phyloP scores from a whole-genome alignment of 768 basidiomycete genomes.

The Calocera cornea region DNA sequence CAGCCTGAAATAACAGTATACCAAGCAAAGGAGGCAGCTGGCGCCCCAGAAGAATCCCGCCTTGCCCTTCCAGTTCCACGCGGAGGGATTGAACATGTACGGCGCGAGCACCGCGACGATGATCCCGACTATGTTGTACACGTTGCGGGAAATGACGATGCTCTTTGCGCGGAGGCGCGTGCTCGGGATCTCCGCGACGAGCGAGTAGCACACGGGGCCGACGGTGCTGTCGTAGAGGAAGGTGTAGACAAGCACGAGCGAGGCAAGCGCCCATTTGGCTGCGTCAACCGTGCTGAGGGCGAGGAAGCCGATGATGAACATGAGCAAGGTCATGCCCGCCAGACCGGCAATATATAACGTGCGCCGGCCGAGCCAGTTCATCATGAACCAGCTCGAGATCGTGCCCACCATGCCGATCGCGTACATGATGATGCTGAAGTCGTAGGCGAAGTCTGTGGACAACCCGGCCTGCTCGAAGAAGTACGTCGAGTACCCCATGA shows the following conservation, averaged over 20 bases:
- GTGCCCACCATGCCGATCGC: conserved; percentile 23
- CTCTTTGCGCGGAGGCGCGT: conserved; percentile 25
- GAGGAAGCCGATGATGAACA: conserved; percentile 24
- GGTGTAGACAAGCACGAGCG: conserved; percentile 24
- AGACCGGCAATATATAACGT: conserved; percentile 25
- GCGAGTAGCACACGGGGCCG: conserved; percentile 20
- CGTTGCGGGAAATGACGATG: conserved; percentile 17
- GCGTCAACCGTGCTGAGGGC: conserved; percentile 16
- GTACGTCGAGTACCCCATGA: conserved; percentile 11
- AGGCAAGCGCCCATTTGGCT: conserved; percentile 20
- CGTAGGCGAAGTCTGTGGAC: conserved; percentile 12
- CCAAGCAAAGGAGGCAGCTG: conserved; percentile 11
- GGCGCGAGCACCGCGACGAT: conserved; percentile 12
- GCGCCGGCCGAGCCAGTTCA: conserved; percentile 22
- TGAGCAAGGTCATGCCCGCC: conserved; percentile 15
- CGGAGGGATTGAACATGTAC: conserved; percentile 12
- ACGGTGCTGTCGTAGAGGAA: conserved; percentile 21
- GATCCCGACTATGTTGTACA: conserved; percentile 13
- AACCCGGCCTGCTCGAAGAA: conserved; percentile 20
- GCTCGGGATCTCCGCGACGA: conserved; percentile 22
- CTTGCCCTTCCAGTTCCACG: conserved; percentile 18
- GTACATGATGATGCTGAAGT: conserved; percentile 14
- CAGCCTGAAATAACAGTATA: conserved; percentile 15
- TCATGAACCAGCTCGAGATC: conserved; percentile 22
- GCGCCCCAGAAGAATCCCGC: conserved; percentile 19